A percentile compares a stretch with the other conserved stretches of the same genome.
Conservation (phyloP, 73 alveolate genomes). For the Blepharisma stoltei region DNA sequence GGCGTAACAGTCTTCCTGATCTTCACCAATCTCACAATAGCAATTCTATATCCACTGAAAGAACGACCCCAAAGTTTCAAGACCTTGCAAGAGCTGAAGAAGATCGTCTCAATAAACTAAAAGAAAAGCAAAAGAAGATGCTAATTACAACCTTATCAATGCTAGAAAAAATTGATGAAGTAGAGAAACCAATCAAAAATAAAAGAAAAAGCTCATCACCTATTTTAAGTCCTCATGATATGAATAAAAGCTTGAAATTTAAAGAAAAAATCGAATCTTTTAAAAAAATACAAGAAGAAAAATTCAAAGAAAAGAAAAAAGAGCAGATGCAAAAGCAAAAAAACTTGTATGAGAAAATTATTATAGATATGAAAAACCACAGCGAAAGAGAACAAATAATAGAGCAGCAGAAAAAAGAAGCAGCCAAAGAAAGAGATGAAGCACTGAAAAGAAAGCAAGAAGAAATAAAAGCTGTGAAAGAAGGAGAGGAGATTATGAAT, state of each 20-base stretch:
- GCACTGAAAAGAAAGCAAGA: not conserved
- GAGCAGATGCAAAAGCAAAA: not conserved
- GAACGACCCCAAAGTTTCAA: too few relatives aligned
- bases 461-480: not conserved
- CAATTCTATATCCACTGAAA: too few relatives aligned
- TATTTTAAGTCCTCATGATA: too few relatives aligned
- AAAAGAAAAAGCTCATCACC: too few relatives aligned
- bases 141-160: too few relatives aligned
- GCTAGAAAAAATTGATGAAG: too few relatives aligned
- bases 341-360: not conserved
- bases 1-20: too few relatives aligned
- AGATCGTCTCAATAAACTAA: too few relatives aligned
- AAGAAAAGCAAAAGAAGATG: too few relatives aligned
- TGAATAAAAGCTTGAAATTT: not conserved
- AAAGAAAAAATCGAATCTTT: not conserved
- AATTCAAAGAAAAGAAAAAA: not conserved
- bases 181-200: too few relatives aligned
- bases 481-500: not conserved
- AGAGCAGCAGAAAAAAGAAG: not conserved
- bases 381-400: not conserved
- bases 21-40: too few relatives aligned
- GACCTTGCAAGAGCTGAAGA: too few relatives aligned
- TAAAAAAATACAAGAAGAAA: not conserved
- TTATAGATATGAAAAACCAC: not conserved
- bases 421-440: not conserved